Evolutionary conservation across 495 filamentous ascomycete genomes (phyloP), one percentile per base, ranked within the genome.

Genomic region (Hypoxylon lienhwacheense): DNA sequence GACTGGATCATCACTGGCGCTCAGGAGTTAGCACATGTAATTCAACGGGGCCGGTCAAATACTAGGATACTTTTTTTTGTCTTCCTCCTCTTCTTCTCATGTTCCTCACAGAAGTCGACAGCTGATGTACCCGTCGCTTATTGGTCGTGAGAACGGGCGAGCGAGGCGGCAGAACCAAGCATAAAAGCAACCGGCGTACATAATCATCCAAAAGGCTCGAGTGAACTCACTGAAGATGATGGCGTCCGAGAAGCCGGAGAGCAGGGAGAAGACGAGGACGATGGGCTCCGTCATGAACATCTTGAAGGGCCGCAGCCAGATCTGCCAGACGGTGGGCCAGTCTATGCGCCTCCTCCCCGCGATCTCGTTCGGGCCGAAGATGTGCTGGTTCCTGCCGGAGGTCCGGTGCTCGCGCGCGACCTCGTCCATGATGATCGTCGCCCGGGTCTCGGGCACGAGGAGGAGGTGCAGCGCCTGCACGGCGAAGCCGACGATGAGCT

Each of bases 301-400:
- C 42, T 65, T 67, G 72, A 84, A 84, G 0, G 81, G 81, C n/a
- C 81, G 79, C 21, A 76, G 59, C 78, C 78, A 83, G 47, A 77
- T 80, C 11, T 71, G 45, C 19, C 82, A 47, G 25, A 86, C 67
- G 47, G 87, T 81, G 17, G 71, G 74, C 43, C 70, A 66, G 16
- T 78, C 78, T 71, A 87, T 24, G 7, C 32, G 39, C 7, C 17
- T 44, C 26, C 32, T 34, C 7, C 34, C 54, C 3, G 19, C 17
- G 17, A 85, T 73, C 65, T 88, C 85, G 49, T 80, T 82, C 20
- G 84, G 84, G 1, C 85, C 85, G 46, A 79, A 87, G 52, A 87
- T 61, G 31, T 25, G 8, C 1, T 8, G 12, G 10, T 79, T 74
- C 43, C 77, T 66, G 28, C 79, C 80, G 32, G 61, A 72, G 19